These are phyloP conservation scores for Apiosordaria backusii DNA, from an alignment of 495 filamentous ascomycete genomes.

Conservation along the genomic window DNA sequence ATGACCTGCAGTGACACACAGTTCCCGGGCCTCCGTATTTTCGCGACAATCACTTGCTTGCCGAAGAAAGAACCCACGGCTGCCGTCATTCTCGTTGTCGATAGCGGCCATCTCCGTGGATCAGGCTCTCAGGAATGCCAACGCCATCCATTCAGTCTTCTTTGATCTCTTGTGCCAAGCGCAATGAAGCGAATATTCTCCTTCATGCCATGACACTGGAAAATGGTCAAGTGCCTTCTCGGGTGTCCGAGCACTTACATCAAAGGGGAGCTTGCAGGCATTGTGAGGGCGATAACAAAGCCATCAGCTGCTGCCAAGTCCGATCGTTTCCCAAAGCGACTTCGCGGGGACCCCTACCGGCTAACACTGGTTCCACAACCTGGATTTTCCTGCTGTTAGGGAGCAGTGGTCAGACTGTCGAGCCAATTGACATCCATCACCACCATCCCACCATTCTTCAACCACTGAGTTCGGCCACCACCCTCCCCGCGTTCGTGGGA, in stretches of 20 bases:
- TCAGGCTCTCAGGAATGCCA: background rate
- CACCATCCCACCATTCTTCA: background rate
- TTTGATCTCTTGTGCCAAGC: background rate
- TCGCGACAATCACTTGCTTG: background rate
- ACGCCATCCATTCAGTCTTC: background rate
- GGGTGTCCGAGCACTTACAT: background rate
- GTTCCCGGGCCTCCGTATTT: background rate
- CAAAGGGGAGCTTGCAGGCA: background rate
- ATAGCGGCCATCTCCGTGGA: background rate
- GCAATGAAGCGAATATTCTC: background rate
- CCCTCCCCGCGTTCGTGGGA: background rate
- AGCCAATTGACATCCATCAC: background rate
- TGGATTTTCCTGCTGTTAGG: constrained; percentile 1
- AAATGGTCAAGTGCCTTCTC: background rate
- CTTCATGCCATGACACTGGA: background rate
- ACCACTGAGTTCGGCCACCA: background rate
- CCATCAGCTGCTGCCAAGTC: background rate
- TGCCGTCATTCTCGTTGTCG: background rate
- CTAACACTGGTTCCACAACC: background rate
- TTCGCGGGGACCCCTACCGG: background rate
- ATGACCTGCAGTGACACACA: constrained; percentile 8
- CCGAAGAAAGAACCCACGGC: background rate
- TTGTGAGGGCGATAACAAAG: constrained; percentile 1
- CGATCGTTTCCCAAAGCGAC: constrained; percentile 8
- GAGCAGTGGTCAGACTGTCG: background rate